Evolutionary conservation across 257 asterid species (phyloP).

Genomic region (Mentha longifolia): DNA sequence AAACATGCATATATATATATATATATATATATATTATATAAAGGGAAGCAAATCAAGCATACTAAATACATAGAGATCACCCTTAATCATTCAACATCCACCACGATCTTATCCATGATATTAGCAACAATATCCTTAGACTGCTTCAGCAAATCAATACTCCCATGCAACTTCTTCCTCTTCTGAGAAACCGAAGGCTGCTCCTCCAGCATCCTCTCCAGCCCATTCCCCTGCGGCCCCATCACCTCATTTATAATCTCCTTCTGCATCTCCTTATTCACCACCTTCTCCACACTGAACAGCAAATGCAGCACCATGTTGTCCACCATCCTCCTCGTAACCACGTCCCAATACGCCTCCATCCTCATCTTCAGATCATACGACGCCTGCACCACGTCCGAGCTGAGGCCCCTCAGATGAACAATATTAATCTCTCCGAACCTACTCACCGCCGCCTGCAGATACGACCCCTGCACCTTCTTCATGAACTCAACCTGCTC

Average conservation of each 20-base stretch:
- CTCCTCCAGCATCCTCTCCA: constrained; percentile 48
- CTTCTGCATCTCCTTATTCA: constrained; percentile 37
- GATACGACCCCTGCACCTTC: not conserved
- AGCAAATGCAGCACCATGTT: constrained; percentile 41
- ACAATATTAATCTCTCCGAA: not conserved
- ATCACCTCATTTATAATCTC: constrained; percentile 38
- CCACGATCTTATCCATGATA: not conserved
- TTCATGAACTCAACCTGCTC: constrained; percentile 16
- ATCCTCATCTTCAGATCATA: constrained; percentile 46
- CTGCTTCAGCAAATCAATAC: constrained; percentile 43
- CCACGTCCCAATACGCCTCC: constrained; percentile 45
- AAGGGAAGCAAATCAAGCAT: no score
- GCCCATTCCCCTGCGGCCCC: constrained; percentile 40
- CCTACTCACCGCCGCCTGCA: not conserved
- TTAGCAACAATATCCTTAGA: constrained; percentile 35
- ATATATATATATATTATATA: no score
- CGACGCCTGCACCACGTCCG: constrained; percentile 25
- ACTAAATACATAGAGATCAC: no score
- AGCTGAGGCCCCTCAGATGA: not conserved
- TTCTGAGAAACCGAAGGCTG: constrained; percentile 40
- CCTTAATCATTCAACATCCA: not conserved
- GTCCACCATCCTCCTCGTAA: constrained; percentile 43
- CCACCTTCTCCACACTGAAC: constrained; percentile 37
- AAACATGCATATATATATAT: no score
- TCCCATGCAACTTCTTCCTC: constrained; percentile 36